Evolutionary conservation across 164 flowering plant genomes (phyloP), one percentile per base, ranked within the genome.

Genomic region (Piper longum): DNA sequence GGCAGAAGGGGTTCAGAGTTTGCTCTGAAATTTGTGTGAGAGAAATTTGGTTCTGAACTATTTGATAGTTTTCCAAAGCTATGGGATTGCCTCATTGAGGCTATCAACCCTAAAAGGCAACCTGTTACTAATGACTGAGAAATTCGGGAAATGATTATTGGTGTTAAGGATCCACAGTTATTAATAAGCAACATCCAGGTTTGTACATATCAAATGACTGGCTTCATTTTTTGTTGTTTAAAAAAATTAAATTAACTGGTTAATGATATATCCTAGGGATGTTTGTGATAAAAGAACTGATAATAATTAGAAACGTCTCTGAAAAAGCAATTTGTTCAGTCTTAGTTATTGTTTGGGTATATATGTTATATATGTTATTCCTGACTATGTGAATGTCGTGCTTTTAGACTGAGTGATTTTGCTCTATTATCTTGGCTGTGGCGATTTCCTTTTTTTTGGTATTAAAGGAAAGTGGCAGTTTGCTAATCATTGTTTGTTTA

Each of bases 151-250:
- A 68, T 79, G 45, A 78, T 83, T 69, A 85, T 79, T 16, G 75
- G 78, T 56, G 67, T 87, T n/a, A 81, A 80, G 68, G 95, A 89
- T 77, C 95, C 91, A 43, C 99, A 95, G 71, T 67, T 78, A 63
- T 71, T 95, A 75, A 95, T 95, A 61, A 91, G 91, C 69, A 95
- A 95, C 72, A 86, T 95, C 61, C 99, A 91, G 89, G 98, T 90
- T 67, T 13, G 18, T 70, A 9, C 40, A 26, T 62, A 43, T 26
- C 67, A 11, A 18, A 17, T 51, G 36, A 9, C 7, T 64, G n/a
- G 17, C 48, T 56, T 41, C 42, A 48, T 16, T 26, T 36, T 62
- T 62, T 8, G 14, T 42, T 5, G 7, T 48, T 14, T 4, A 4
- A 56, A 16, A 16, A 26, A 26, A 26, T 26, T 26, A 26, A 26